Conservation (phyloP, 2,329 filamentous ascomycete species). For the Diaporthe sp. region DNA sequence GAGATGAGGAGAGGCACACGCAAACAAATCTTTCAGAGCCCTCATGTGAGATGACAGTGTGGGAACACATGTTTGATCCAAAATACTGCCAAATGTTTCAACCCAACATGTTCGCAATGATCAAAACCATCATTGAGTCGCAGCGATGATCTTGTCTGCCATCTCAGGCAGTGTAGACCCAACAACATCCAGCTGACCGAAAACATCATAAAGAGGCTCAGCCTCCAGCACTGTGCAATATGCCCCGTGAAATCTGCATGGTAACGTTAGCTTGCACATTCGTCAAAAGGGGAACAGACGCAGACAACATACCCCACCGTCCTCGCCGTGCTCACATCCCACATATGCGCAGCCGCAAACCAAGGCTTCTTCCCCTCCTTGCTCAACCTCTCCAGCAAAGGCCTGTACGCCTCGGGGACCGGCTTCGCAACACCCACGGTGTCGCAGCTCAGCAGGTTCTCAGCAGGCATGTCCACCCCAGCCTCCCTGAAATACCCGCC, state of each 20-base stretch:
- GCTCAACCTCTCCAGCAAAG: slow-evolving; percentile 53
- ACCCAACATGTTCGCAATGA: neutral
- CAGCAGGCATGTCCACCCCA: slow-evolving; percentile 61
- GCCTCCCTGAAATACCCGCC: slow-evolving; percentile 62
- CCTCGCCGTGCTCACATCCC: slow-evolving; percentile 67
- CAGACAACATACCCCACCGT: slow-evolving; percentile 53
- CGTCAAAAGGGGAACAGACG: neutral
- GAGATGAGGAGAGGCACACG: neutral
- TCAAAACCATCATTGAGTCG: slow-evolving; percentile 13
- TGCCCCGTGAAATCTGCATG: slow-evolving; percentile 59
- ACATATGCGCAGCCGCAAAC: slow-evolving; percentile 71
- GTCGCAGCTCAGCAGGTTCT: slow-evolving; percentile 65
- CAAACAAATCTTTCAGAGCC: neutral
- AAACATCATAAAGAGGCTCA: slow-evolving; percentile 63
- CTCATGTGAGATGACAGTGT: neutral
- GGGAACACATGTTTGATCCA: neutral
- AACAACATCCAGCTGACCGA: slow-evolving; percentile 64
- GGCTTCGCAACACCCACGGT: slow-evolving; percentile 62
- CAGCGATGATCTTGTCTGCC: slow-evolving; percentile 55
- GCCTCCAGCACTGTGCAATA: slow-evolving; percentile 66
- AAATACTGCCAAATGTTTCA: too few species aligned
- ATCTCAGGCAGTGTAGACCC: slow-evolving; percentile 60
- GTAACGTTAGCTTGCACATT: neutral
- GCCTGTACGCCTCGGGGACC: slow-evolving; percentile 59
- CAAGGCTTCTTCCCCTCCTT: slow-evolving; percentile 50